Base-by-base conservation (phyloP, 2,329 filamentous ascomycete genomes). In the Cordyceps militaris region DNA sequence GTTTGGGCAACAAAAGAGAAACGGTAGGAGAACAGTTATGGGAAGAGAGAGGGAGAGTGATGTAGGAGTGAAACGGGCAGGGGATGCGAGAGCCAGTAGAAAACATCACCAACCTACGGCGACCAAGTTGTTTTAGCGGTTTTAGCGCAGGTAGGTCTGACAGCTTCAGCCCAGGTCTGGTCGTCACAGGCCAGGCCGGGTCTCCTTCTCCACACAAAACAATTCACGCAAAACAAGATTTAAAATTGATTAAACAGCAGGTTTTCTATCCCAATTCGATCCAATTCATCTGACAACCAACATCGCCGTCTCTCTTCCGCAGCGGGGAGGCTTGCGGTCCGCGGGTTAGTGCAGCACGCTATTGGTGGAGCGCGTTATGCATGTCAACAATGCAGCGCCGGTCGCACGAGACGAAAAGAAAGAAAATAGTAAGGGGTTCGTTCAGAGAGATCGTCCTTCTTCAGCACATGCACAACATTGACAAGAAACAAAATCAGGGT, bases 351-450 rank as follows among this genome's bases (percentile, higher is more conserved):
- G 43, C 24, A 47, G n/a, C 24, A 24, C 43, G 43, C 14, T n/a
- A n/a, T 6, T n/a, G n/a, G 43, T 47, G 46, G 26, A 56, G 44
- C 53, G 53, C 34, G 44, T 49, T 56, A 57, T 57, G 55, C 55
- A 57, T 36, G 55, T 57, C 55, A 57, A 57, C 55, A 57, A 40
- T 56, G 53, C 53, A 56, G 53, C 44, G 28, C 38, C 6, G 36
- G n/a, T n/a, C 38, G 7, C 24, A 3, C 14, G 26, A 30, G 21
- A 21, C 3, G 13, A 19, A 28, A 56, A 19, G 8, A 32, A 26
- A 6, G 5, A 19, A 21, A 28, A 38, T 24, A n/a, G 21, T 34
- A n/a, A 26, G 19, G 38, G 38, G n/a, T 4, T 14, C 13, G 34
- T 36, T 21, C 16, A 23, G 34, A 42, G 13, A 7, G 36, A 28